phyloP scores from a whole-genome alignment of 1,284 basidiomycete genomes.

The Cutaneotrichosporon cutaneum region DNA sequence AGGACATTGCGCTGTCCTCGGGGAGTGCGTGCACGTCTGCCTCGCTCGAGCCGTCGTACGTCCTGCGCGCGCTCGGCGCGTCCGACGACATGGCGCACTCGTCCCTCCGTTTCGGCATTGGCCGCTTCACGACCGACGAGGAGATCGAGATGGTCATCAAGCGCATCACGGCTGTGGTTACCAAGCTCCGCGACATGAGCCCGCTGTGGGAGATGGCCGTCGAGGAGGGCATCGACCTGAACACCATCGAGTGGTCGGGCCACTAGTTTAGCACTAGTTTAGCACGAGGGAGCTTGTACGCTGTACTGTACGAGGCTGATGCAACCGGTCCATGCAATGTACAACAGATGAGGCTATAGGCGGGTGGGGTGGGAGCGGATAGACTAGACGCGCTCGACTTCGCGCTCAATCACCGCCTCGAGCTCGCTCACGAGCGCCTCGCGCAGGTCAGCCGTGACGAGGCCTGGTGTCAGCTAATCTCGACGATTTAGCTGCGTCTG shows the following conservation, averaged over 20 bases:
- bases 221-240: constrained; percentile 5
- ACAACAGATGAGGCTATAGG: neutral
- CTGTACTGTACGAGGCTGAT: neutral
- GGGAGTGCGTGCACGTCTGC: constrained; percentile 98
- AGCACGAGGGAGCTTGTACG: neutral
- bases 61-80: constrained; percentile 91
- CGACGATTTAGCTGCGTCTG: neutral
- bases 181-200: constrained; percentile 70
- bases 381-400: constrained; percentile 42
- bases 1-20: constrained; percentile 96
- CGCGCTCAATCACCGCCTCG: constrained; percentile 42
- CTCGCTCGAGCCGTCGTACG: constrained; percentile 96
- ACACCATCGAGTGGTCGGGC: neutral
- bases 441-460: constrained; percentile 21
- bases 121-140: constrained; percentile 95
- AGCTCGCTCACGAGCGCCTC: constrained; percentile 44
- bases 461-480: constrained; percentile 14
- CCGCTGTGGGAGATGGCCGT: constrained; percentile 67
- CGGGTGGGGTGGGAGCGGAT: neutral
- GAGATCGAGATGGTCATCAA: constrained; percentile 93
- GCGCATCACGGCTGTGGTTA: constrained; percentile 84
- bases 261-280: neutral
- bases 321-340: constrained; percentile 6
- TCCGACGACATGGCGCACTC: constrained; percentile 99
- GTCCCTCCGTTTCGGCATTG: constrained; percentile 94